Evolutionary conservation across 306 rosid genomes (phyloP).

Genomic region (Rubus parviflorus): DNA sequence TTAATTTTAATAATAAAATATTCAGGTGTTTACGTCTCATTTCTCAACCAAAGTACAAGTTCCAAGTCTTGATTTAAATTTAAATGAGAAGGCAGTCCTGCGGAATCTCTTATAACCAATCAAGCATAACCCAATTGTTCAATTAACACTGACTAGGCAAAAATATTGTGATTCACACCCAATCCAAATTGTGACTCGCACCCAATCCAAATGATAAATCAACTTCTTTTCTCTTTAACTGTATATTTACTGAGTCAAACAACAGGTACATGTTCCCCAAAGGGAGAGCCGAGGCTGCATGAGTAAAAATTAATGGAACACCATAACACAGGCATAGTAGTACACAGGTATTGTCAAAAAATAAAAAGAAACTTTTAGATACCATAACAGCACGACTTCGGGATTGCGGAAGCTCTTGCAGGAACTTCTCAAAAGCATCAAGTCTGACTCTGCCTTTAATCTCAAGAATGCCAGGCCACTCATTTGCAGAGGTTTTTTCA

Average conservation of each 20-base stretch:
- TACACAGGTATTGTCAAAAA: conserved; percentile 32
- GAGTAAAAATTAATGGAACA: neutral
- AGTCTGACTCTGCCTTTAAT: conserved; percentile 96
- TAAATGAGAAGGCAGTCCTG: neutral
- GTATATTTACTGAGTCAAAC: neutral
- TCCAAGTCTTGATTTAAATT: neutral
- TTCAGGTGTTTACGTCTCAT: neutral
- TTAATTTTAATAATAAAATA: neutral
- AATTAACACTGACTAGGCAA: neutral
- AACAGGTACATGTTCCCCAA: neutral
- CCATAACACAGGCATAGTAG: conserved; percentile 10
- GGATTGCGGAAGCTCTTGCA: conserved; percentile 82
- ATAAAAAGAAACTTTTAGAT: conserved; percentile 50
- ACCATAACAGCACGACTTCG: conserved; percentile 98
- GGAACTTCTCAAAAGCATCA: conserved; percentile 88
- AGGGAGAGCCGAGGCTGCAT: neutral
- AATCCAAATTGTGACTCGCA: neutral
- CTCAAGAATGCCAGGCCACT: conserved; percentile 85
- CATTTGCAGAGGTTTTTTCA: conserved; percentile 68
- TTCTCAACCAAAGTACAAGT: neutral
- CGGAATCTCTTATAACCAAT: neutral
- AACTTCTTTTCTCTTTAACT: neutral
- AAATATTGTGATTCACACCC: neutral
- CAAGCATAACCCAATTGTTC: neutral
- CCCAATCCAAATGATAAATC: neutral